These are phyloP conservation scores for Sporisorium iseilematis-ciliati DNA, from an alignment of 1,284 basidiomycete genomes.

Conservation along the genomic window DNA sequence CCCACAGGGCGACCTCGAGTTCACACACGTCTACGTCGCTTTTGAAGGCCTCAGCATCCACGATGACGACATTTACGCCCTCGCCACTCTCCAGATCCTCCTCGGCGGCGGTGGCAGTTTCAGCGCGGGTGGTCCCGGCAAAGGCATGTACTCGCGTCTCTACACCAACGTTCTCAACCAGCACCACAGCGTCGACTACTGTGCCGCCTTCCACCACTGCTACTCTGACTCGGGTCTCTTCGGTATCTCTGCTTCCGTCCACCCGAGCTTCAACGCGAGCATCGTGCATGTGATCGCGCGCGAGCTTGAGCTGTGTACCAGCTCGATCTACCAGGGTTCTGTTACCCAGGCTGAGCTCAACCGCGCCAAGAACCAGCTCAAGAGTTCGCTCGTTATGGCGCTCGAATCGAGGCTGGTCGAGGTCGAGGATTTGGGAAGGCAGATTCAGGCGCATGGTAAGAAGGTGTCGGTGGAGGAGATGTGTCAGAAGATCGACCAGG, in stretches of 20 bases:
- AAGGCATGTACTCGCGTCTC: slow-evolving; percentile 97
- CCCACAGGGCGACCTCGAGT: slow-evolving; percentile 76
- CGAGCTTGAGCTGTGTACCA: slow-evolving; percentile 74
- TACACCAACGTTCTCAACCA: slow-evolving; percentile 98
- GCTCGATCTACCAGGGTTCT: slow-evolving; percentile 61
- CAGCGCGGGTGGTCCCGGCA: slow-evolving; percentile 95
- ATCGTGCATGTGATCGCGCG: slow-evolving; percentile 88
- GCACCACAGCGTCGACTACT: slow-evolving; percentile 93
- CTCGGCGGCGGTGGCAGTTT: slow-evolving; percentile 95
- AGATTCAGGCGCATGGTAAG: slow-evolving; percentile 91
- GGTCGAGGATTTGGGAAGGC: slow-evolving; percentile 73
- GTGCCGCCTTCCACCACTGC: slow-evolving; percentile 97
- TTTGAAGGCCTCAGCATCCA: slow-evolving; percentile 93
- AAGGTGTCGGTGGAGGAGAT: slow-evolving; percentile 91
- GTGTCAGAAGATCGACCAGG: slow-evolving; percentile 86
- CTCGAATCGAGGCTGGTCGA: slow-evolving; percentile 90
- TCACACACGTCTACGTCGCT: slow-evolving; percentile 91
- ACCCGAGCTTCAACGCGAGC: slow-evolving; percentile 77
- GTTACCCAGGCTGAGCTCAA: slow-evolving; percentile 80
- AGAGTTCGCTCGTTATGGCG: slow-evolving; percentile 93
- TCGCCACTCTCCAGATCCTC: slow-evolving; percentile 94
- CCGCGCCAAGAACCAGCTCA: slow-evolving; percentile 95
- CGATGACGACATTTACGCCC: slow-evolving; percentile 91
- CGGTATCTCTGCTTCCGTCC: slow-evolving; percentile 90
- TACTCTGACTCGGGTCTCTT: slow-evolving; percentile 95